Conservation (phyloP, 164 flowering plant genomes). For the Euptelea pleiosperma region DNA sequence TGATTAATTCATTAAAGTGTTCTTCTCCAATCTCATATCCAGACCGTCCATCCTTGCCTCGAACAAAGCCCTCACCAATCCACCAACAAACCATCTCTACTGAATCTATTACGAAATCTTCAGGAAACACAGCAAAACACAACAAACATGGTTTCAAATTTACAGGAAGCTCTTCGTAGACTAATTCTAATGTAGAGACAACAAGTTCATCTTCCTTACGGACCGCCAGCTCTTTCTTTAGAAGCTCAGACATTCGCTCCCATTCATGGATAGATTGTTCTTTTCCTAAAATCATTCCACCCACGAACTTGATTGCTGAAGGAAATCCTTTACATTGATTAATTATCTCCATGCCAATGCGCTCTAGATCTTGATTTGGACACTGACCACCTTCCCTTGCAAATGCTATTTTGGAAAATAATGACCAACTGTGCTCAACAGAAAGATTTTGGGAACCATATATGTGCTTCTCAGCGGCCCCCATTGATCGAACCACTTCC, state of each 20-base stretch:
- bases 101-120: neutral
- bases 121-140: neutral
- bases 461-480: too few relatives aligned
- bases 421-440: neutral
- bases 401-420: too few relatives aligned
- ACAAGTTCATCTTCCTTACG: neutral
- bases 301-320: too few relatives aligned
- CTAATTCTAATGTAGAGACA: neutral
- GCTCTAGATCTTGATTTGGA: neutral
- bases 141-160: slow-evolving; percentile 3
- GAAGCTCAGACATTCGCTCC: neutral
- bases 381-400: too few relatives aligned
- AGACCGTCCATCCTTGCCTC: neutral
- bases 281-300: neutral
- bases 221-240: neutral
- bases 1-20: neutral
- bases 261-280: neutral
- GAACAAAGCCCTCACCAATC: neutral
- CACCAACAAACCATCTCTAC: too few relatives aligned
- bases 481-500: neutral
- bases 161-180: neutral
- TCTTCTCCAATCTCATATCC: slow-evolving; percentile 4
- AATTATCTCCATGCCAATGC: neutral
- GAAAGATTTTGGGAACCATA: too few relatives aligned
- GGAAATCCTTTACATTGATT: neutral